Evolutionary conservation across 164 flowering plant species (phyloP).

Genomic region (Paratinospora sagittata): DNA sequence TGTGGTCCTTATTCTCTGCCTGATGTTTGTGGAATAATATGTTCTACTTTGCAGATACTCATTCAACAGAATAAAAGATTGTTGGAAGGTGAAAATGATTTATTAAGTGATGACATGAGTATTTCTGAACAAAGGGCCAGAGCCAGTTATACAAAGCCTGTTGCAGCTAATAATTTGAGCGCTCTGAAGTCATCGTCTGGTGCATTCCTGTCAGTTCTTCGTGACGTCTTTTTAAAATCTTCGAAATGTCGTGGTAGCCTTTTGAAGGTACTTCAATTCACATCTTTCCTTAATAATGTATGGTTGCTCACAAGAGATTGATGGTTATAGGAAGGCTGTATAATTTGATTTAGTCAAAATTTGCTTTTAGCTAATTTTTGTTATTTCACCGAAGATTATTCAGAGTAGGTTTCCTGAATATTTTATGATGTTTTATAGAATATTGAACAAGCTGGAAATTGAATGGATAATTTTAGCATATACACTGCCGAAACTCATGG

Average conservation of each 20-base stretch:
- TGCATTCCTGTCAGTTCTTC: constrained; percentile 45
- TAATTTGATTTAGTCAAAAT: neutral
- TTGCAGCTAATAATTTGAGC: constrained; percentile 56
- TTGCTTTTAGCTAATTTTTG: neutral
- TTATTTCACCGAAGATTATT: neutral
- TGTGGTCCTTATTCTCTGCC: too few relatives aligned
- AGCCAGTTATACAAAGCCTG: constrained; percentile 45
- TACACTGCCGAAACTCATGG: too few relatives aligned
- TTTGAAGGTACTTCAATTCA: constrained; percentile 60
- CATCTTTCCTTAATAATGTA: neutral
- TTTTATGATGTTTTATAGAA: neutral
- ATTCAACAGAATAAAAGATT: constrained; percentile 70
- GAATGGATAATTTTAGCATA: too few relatives aligned
- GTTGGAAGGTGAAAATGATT: constrained; percentile 37
- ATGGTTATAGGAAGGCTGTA: neutral
- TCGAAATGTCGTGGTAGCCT: constrained; percentile 62
- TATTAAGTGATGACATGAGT: constrained; percentile 27
- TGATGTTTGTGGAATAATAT: constrained; percentile 69
- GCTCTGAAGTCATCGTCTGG: constrained; percentile 52
- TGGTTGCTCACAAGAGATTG: neutral
- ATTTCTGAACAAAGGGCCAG: constrained; percentile 43
- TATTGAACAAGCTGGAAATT: neutral
- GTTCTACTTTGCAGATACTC: constrained; percentile 73
- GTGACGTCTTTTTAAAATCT: constrained; percentile 46
- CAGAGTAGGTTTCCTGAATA: too few relatives aligned